These are phyloP conservation scores for Castanea mollissima DNA, from an alignment of 306 rosid species.

Conservation along the genomic window DNA sequence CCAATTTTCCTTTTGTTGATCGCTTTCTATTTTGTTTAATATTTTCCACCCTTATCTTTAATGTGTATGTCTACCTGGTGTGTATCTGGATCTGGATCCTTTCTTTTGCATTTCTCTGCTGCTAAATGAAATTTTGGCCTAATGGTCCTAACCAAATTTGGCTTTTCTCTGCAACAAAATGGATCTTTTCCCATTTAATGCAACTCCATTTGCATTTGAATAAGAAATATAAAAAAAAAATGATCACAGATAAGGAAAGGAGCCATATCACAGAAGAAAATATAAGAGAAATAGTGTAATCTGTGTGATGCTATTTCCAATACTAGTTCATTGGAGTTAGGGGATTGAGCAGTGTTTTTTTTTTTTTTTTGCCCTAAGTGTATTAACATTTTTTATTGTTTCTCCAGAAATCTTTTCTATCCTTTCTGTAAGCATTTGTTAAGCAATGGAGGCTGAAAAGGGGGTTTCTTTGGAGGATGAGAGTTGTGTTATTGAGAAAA, in stretches of 20 bases:
- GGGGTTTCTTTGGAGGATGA: slow-evolving; percentile 68
- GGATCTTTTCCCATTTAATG: not conserved
- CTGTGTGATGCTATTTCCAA: not conserved
- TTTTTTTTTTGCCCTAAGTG: not conserved
- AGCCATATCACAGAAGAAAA: not conserved
- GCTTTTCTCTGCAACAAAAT: not conserved
- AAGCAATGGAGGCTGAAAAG: slow-evolving; percentile 67
- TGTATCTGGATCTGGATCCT: not conserved
- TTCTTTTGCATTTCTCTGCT: too few species aligned
- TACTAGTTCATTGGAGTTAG: not conserved
- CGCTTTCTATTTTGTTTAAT: slow-evolving; percentile 11
- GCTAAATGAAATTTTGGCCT: too few species aligned
- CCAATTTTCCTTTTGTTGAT: not conserved
- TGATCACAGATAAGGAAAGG: not conserved
- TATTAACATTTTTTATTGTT: not conserved
- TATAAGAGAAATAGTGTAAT: not conserved
- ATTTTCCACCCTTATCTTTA: not conserved
- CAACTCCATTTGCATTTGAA: not conserved
- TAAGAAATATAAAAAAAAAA: not conserved
- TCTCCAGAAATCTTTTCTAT: slow-evolving; percentile 2
- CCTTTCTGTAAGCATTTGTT: slow-evolving; percentile 14
- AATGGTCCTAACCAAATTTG: not conserved
- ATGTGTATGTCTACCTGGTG: not conserved
- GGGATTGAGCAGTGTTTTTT: not conserved
- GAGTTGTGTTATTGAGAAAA: slow-evolving; percentile 55